Evolutionary conservation across 2,329 filamentous ascomycete species (phyloP), one percentile per base, ranked within the genome.

Genomic region (Uncinocarpus reesii): DNA sequence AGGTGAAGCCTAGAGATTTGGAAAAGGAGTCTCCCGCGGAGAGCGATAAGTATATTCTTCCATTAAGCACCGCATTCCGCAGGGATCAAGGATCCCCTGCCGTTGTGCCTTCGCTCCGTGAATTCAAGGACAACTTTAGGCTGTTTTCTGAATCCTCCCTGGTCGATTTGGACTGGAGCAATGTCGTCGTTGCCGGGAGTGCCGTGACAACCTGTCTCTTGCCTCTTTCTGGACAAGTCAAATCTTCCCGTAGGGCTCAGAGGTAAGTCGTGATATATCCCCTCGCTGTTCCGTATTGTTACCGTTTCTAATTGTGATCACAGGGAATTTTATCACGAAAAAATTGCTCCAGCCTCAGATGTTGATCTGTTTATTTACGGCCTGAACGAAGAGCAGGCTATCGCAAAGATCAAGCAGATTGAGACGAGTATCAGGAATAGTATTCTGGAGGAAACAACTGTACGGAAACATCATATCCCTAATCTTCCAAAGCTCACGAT

Each of bases 341-440:
- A 80, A 52, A 77, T 90, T 53, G 84, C 84, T 8, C 86, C 86
- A 0, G 86, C 86, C 1, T 90, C 85, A 3, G 87, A 94, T 62
- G 84, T 94, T 7, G 87, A 93, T 62, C 73, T 94, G 2, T 94
- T 94, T 61, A 67, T 94, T 24, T 90, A 92, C 58, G 86, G 82
- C 0, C 72, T 93, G 53, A 81, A 74, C 7, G 84, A 92, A 57
- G 78, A 87, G 41, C 71, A 89, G 60, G 86, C 84, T 0, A 71
- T 88, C 15, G 80, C 87, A 58, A 92, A 93, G 71, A 92, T 93
- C 65, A 83, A 83, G 60, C 72, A 86, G 55, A 90, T 94, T 51
- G 87, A 94, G 63, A 68, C 72, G 18, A 75, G 72, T n/a, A 75
- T 94, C 55, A 79, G 79, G 37, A 83, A 92, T 65, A 80, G 83